Evolutionary conservation across 129 eudicot genomes (phyloP), one percentile per base, ranked within the genome.

Genomic region (Ambrosia artemisiifolia): DNA sequence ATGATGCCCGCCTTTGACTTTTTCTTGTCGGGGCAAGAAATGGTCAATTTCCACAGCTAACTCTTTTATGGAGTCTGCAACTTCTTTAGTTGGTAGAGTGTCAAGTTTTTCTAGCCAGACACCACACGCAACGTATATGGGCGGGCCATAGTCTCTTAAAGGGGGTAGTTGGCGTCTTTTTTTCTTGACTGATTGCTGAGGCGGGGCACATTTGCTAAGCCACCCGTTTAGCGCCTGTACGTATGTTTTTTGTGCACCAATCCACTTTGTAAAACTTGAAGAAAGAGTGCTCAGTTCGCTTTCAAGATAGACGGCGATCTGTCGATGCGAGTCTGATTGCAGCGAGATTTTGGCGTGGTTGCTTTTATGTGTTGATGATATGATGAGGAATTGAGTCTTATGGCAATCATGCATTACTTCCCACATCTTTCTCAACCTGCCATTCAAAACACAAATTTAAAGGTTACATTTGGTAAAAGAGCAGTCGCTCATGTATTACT

Each of bases 371-470:
- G 85, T 65, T 62, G 83, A 48, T 19, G 99, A 76, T 61, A 90
- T 83, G 76, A 90, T 78, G 65, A 81, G 87, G 33, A 84, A 65
- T 71, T 94, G 99, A 63, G 64, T 83, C 80, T 81, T 85, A 78
- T 94, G 99, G 79, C 91, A 88, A 30, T 88, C 96, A 51, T 72
- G 72, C 99, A 94, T 94, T 76, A 69, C 84, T 68, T 90, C 96
- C 99, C 99, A 94, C 99, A 94, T 94, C 83, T 75, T 84, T 83
- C 87, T 85, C 63, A 94, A 81, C 79, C 99, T 94, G 88, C 35
- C 69, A 69, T 30, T 12, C 19, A 42, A 42, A 43, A 69, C 18
- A 54, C 30, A 36, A 16, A 20, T 9, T 11, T 24, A 65, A 54
- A 11, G 8, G 2, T 18, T 46, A 50, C 19, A 51, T 0, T 51